phyloP scores from a whole-genome alignment of 441 rosid species.

The Croton laevigatus region DNA sequence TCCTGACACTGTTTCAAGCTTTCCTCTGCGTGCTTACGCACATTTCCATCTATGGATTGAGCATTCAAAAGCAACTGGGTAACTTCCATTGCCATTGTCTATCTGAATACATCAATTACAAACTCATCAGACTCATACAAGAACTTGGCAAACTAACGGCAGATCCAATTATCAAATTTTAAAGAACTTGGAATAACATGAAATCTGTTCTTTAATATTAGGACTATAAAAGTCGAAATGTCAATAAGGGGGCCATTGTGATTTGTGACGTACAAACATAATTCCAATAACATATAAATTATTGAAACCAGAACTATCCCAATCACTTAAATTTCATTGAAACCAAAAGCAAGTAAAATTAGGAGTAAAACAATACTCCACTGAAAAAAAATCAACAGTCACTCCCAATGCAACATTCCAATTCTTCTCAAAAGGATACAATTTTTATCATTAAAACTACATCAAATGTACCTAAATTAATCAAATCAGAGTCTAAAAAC shows the following conservation, averaged over 20 bases:
- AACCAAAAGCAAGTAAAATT: too few relatives aligned
- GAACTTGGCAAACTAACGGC: neutral
- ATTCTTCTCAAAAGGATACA: neutral
- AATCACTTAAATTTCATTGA: neutral
- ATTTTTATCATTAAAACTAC: too few relatives aligned
- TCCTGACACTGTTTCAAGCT: constrained; percentile 67
- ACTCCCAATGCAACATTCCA: neutral
- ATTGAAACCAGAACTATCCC: neutral
- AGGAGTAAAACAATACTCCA: neutral
- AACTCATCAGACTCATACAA: neutral
- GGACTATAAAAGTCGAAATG: neutral
- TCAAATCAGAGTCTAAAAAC: neutral
- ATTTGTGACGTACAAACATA: neutral
- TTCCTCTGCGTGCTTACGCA: constrained; percentile 57
- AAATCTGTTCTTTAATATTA: neutral
- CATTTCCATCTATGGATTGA: constrained; percentile 49
- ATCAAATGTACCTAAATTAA: neutral
- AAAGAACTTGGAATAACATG: neutral
- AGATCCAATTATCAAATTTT: too few relatives aligned
- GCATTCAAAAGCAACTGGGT: constrained; percentile 50
- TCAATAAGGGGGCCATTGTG: neutral
- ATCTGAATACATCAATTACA: constrained; percentile 26
- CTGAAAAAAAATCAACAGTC: neutral
- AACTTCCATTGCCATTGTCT: constrained; percentile 56
- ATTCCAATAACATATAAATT: neutral